Conservation (phyloP, 805 yeast genomes). For the Hanseniaspora lindneri region DNA sequence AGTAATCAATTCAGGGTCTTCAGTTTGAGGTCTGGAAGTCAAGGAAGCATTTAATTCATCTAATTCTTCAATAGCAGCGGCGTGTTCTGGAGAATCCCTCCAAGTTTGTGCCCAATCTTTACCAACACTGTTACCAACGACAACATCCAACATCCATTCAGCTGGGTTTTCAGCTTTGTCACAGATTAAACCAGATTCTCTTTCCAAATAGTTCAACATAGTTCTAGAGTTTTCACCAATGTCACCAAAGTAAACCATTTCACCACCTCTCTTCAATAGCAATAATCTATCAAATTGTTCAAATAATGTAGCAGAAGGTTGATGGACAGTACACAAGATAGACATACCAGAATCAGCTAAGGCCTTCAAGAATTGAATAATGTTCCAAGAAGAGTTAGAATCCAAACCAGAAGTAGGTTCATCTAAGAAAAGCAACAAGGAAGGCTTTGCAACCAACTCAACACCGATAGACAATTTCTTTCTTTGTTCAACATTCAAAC, state of each 20-base stretch:
- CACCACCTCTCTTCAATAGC: slow-evolving; percentile 62
- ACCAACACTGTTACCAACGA: slow-evolving; percentile 45
- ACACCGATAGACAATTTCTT: slow-evolving; percentile 61
- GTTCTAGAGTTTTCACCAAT: slow-evolving; percentile 52
- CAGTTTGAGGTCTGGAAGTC: slow-evolving; percentile 26
- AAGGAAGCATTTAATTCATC: slow-evolving; percentile 41
- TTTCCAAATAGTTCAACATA: slow-evolving; percentile 55
- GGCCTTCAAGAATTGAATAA: slow-evolving; percentile 53
- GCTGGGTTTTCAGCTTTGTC: slow-evolving; percentile 55
- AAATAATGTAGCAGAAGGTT: slow-evolving; percentile 60
- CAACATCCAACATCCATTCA: slow-evolving; percentile 45
- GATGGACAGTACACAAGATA: slow-evolving; percentile 65
- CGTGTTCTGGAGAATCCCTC: slow-evolving; percentile 41
- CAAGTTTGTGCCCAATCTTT: slow-evolving; percentile 54
- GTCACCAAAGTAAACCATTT: slow-evolving; percentile 72
- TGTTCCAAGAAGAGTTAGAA: slow-evolving; percentile 56
- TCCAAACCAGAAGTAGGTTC: slow-evolving; percentile 69
- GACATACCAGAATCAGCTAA: slow-evolving; percentile 64
- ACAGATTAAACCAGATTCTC: slow-evolving; percentile 61
- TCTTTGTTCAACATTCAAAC: slow-evolving; percentile 56
- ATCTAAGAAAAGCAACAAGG: slow-evolving; percentile 49
- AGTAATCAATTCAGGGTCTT: slow-evolving; percentile 30
- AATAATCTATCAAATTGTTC: slow-evolving; percentile 57
- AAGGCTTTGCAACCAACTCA: slow-evolving; percentile 58
- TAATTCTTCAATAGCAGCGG: slow-evolving; percentile 42